phyloP scores from a whole-genome alignment of 2,329 filamentous ascomycete genomes.

The Stachybotrys chlorohalonatus region DNA sequence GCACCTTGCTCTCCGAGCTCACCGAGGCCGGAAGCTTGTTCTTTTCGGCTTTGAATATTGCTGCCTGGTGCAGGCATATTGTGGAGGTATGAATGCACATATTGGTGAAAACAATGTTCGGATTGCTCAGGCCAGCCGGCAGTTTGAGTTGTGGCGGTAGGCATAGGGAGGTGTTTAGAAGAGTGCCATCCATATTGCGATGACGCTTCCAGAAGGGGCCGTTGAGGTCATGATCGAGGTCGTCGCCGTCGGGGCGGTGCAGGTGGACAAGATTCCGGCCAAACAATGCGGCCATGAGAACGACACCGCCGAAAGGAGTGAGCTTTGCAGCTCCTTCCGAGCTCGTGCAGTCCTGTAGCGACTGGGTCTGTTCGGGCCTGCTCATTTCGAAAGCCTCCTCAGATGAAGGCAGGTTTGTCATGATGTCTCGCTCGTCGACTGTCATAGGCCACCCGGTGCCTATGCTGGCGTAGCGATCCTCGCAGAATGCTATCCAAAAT shows the following conservation, averaged over 20 bases:
- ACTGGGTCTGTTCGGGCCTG: constrained; percentile 61
- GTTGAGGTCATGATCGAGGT: constrained; percentile 79
- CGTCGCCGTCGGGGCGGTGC: constrained; percentile 76
- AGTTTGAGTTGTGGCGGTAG: constrained; percentile 76
- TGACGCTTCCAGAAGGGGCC: constrained; percentile 96
- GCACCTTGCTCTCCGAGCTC: constrained; percentile 80
- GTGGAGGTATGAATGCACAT: constrained; percentile 96
- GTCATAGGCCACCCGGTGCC: constrained; percentile 97
- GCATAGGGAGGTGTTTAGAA: constrained; percentile 77
- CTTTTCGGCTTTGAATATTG: constrained; percentile 94
- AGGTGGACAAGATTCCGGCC: constrained; percentile 86
- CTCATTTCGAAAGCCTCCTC: constrained; percentile 82
- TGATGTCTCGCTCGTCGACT: constrained; percentile 84
- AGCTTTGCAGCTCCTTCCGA: constrained; percentile 60
- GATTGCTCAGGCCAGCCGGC: constrained; percentile 62
- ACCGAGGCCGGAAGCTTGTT: constrained; percentile 69
- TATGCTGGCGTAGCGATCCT: constrained; percentile 82
- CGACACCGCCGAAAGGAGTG: constrained; percentile 69
- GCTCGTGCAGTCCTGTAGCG: constrained; percentile 62
- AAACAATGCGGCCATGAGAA: constrained; percentile 81
- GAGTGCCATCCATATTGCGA: constrained; percentile 76
- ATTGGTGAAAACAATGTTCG: constrained; percentile 87
- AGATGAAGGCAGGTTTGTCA: constrained; percentile 73
- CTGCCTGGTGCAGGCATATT: constrained; percentile 95
- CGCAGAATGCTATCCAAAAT: constrained; percentile 72